Evolutionary conservation across 768 basidiomycete species (phyloP).

Genomic region (Boletus bicolor): DNA sequence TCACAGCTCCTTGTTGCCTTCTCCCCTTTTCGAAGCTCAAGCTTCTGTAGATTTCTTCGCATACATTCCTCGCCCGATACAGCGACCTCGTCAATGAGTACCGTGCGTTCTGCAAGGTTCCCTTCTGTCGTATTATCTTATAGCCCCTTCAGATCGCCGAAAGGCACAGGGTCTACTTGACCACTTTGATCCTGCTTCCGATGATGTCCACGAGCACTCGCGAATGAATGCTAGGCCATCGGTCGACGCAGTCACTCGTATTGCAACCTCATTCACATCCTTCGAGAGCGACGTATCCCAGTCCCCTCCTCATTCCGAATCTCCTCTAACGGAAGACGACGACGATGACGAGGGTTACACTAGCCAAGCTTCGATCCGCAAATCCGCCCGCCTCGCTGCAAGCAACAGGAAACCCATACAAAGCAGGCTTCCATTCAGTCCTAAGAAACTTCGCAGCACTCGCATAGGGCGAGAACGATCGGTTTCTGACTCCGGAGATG

Average conservation of each 20-base stretch:
- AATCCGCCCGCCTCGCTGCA: slow-evolving; percentile 16
- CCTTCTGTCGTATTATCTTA: slow-evolving; percentile 8
- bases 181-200: slow-evolving; percentile 59
- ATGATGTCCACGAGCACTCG: slow-evolving; percentile 53
- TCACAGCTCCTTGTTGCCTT: neutral
- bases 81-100: slow-evolving; percentile 52
- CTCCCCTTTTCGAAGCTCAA: neutral
- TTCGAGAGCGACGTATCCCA: slow-evolving; percentile 12
- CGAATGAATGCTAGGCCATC: slow-evolving; percentile 43
- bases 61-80: slow-evolving; percentile 37
- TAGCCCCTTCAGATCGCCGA: slow-evolving; percentile 38
- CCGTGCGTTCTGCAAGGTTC: slow-evolving; percentile 38
- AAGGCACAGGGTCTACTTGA: slow-evolving; percentile 42
- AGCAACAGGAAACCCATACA: slow-evolving; percentile 10
- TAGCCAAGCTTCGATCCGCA: slow-evolving; percentile 7
- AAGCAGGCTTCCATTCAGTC: slow-evolving; percentile 60
- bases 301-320: slow-evolving; percentile 9
- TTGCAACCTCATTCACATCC: slow-evolving; percentile 1
- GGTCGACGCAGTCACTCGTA: slow-evolving; percentile 22
- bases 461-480: slow-evolving; percentile 22
- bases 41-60: slow-evolving; percentile 41
- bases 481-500: slow-evolving; percentile 37
- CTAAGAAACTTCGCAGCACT: slow-evolving; percentile 52
- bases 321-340: slow-evolving; percentile 30
- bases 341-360: slow-evolving; percentile 15